Evolutionary conservation across 345 rosid species (phyloP).

Genomic region (Passiflora organensis): DNA sequence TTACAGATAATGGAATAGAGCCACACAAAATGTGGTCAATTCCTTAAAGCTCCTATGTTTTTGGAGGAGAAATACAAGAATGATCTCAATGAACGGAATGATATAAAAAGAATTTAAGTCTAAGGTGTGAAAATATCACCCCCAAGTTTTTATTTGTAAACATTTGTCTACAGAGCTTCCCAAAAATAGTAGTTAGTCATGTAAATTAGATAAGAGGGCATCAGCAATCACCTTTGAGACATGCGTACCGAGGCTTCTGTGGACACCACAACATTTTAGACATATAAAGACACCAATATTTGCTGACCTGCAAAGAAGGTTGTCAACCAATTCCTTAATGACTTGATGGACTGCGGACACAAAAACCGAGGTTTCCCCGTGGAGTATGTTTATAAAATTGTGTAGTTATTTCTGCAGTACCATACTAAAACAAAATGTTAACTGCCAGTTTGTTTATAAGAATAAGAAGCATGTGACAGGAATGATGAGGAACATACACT

Average conservation of each 20-base stretch:
- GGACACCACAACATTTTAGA: constrained; percentile 94
- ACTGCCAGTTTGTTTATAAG: neutral
- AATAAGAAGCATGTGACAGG: neutral
- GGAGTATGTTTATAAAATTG: no score
- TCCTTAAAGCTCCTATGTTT: no score
- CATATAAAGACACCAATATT: constrained; percentile 96
- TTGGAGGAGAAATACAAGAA: no score
- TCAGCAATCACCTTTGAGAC: constrained; percentile 73
- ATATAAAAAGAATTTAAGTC: no score
- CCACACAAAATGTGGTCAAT: no score
- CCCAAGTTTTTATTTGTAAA: neutral
- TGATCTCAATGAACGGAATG: no score
- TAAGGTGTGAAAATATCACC: neutral
- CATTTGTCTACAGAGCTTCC: neutral
- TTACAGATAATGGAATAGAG: no score
- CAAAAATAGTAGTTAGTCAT: neutral
- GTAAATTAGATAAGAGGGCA: constrained; percentile 2
- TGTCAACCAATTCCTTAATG: constrained; percentile 10
- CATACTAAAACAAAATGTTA: constrained; percentile 3
- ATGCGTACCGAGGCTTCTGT: constrained; percentile 95
- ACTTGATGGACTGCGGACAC: neutral
- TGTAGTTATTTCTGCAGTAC: neutral
- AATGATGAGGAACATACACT: neutral
- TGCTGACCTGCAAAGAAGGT: constrained; percentile 67
- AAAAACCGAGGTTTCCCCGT: no score